phyloP scores from a whole-genome alignment of 768 basidiomycete genomes.

The Postia placenta region DNA sequence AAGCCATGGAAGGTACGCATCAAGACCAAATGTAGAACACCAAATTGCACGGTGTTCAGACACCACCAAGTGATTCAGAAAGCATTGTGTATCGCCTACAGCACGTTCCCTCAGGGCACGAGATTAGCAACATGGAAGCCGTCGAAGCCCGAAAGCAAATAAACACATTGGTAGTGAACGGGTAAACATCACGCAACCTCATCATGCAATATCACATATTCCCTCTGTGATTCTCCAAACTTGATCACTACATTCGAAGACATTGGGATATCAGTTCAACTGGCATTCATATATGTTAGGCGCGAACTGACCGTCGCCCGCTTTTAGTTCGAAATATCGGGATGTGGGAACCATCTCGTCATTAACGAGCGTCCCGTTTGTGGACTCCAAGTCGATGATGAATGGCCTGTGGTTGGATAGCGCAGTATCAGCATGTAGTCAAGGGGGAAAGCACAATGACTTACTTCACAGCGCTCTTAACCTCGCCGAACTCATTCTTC shows the following conservation, averaged over 20 bases:
- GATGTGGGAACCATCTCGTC: slow-evolving; percentile 78
- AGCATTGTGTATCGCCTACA: too few species aligned
- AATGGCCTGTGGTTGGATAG: slow-evolving; percentile 60
- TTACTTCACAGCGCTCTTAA: slow-evolving; percentile 79
- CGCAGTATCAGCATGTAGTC: too few species aligned
- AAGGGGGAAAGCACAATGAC: slow-evolving; percentile 23
- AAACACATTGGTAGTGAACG: too few species aligned
- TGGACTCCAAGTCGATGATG: slow-evolving; percentile 97
- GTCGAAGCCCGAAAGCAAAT: too few species aligned
- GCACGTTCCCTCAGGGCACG: too few species aligned
- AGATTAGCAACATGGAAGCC: too few species aligned
- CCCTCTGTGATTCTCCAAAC: slow-evolving; percentile 73
- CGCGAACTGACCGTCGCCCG: slow-evolving; percentile 61
- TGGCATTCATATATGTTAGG: neutral
- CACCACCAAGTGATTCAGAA: too few species aligned
- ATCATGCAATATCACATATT: slow-evolving; percentile 84
- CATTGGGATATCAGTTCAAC: too few species aligned
- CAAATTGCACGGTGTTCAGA: too few species aligned
- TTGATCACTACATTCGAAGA: slow-evolving; percentile 59
- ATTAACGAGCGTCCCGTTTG: slow-evolving; percentile 92
- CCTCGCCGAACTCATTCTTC: slow-evolving; percentile 80
- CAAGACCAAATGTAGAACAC: slow-evolving; percentile 33
- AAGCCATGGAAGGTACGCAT: slow-evolving; percentile 36
- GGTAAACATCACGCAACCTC: slow-evolving; percentile 43
- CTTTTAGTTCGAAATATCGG: slow-evolving; percentile 79